Evolutionary conservation across 176 grass and related monocot species (phyloP).

Genomic region (Rhipidocladum racemiflorum): DNA sequence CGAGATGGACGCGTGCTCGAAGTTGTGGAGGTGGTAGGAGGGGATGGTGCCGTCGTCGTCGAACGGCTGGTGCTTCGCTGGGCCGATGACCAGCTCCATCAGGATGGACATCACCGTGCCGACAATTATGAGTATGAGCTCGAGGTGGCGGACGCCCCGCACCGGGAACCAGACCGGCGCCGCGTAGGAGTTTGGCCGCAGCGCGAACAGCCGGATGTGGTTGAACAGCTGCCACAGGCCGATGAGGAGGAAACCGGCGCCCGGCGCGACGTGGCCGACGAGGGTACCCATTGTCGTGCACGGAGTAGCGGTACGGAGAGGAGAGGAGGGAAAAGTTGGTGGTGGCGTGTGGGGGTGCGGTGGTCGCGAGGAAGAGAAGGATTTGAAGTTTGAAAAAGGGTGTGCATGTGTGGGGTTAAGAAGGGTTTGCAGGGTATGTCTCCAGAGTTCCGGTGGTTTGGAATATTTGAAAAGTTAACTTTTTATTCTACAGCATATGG

Average conservation of each 20-base stretch:
- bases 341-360: constrained; percentile 15
- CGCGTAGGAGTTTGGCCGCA: constrained; percentile 57
- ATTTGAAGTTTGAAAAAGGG: neutral
- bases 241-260: constrained; percentile 76
- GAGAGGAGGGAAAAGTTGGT: neutral
- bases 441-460: constrained; percentile 34
- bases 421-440: constrained; percentile 27
- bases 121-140: constrained; percentile 58
- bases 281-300: constrained; percentile 55
- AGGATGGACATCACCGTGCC: constrained; percentile 56
- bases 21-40: constrained; percentile 88
- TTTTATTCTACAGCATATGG: neutral
- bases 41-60: constrained; percentile 85
- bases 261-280: constrained; percentile 80
- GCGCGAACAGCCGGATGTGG: constrained; percentile 61
- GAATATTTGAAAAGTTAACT: constrained; percentile 43
- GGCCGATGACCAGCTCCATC: constrained; percentile 91
- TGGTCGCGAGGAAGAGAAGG: neutral
- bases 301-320: neutral
- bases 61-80: constrained; percentile 76
- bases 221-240: constrained; percentile 88
- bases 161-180: constrained; percentile 79
- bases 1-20: constrained; percentile 97
- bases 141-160: constrained; percentile 47
- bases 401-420: too few species aligned